Conservation (phyloP, 1,284 basidiomycete genomes). For the Leccinum pallidistipes region DNA sequence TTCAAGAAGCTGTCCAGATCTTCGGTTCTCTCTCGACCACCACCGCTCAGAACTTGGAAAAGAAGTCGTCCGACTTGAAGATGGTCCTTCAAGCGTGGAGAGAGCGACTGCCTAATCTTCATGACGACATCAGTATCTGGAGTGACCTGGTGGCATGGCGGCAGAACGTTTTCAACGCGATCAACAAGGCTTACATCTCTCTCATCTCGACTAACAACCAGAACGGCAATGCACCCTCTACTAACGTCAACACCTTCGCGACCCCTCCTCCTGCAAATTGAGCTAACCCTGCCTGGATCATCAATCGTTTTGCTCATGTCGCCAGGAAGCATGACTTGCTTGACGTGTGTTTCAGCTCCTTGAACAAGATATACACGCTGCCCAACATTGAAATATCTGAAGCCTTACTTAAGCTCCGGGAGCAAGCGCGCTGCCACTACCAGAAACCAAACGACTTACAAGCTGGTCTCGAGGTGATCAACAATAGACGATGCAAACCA, state of each 20-base stretch:
- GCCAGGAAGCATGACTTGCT: conserved; percentile 96
- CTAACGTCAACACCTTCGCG: conserved; percentile 63
- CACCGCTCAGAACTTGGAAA: conserved; percentile 88
- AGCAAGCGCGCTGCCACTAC: conserved; percentile 99
- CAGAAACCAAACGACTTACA: conserved; percentile 93
- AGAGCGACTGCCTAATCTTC: conserved; percentile 92
- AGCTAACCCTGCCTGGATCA: conserved; percentile 82
- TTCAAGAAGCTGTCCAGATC: conserved; percentile 95
- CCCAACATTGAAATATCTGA: conserved; percentile 99
- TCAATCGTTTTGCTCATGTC: conserved; percentile 99
- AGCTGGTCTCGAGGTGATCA: conserved; percentile 96
- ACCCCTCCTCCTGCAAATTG: too few relatives aligned
- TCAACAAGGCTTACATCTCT: conserved; percentile 96
- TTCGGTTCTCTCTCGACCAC: conserved; percentile 91
- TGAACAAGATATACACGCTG: conserved; percentile 98
- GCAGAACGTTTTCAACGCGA: conserved; percentile 91
- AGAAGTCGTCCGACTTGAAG: conserved; percentile 94
- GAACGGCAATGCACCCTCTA: conserved; percentile 47
- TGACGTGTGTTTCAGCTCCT: conserved; percentile 92
- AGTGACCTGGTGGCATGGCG: conserved; percentile 98
- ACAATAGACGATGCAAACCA: conserved; percentile 97
- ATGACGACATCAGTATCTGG: conserved; percentile 99
- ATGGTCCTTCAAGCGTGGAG: conserved; percentile 96
- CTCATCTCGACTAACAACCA: conserved; percentile 66
- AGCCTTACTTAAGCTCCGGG: conserved; percentile 97